A percentile compares a stretch with the other conserved stretches of the same genome.
phyloP scores from a whole-genome alignment of 2,329 filamentous ascomycete species.

The Chaetoscypha palmicola region DNA sequence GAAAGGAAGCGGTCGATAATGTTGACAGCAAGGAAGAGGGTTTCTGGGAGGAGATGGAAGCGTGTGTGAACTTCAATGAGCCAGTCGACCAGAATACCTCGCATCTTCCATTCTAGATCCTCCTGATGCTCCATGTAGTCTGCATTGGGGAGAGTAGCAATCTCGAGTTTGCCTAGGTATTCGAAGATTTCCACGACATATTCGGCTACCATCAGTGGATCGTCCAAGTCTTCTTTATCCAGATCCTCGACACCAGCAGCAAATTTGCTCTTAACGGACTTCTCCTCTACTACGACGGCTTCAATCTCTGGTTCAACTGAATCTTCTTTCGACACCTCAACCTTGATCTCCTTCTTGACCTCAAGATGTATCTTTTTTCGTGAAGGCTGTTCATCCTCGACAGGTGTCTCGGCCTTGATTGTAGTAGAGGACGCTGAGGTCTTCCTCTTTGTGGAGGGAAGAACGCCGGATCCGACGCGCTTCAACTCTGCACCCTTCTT shows the following conservation, averaged over 20 bases:
- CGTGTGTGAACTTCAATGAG: conserved; percentile 96
- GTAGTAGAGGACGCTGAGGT: conserved; percentile 45
- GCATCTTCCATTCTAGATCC: conserved; percentile 97
- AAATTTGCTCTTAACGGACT: conserved; percentile 24
- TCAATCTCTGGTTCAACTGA: conserved; percentile 25
- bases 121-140: conserved; percentile 94
- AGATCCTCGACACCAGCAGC: conserved; percentile 53
- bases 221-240: conserved; percentile 81
- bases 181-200: conserved; percentile 97
- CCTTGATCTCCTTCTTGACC: conserved; percentile 34
- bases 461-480: conserved; percentile 64
- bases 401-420: conserved; percentile 52
- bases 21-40: conserved; percentile 93
- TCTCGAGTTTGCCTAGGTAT: conserved; percentile 83
- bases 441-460: conserved; percentile 62
- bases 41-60: conserved; percentile 92
- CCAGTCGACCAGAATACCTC: conserved; percentile 96
- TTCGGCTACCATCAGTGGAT: conserved; percentile 96
- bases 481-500: conserved; percentile 65
- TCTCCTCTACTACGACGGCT: conserved; percentile 27
- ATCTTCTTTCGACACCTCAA: conserved; percentile 10
- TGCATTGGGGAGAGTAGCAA: conserved; percentile 74
- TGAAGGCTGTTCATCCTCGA: conserved; percentile 61
- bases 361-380: conserved; percentile 58
- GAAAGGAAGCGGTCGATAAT: conserved; percentile 98